These are phyloP conservation scores for Umbelopsis sp. DNA, from an alignment of 192 early-diverging fungal genomes.

Conservation along the genomic window DNA sequence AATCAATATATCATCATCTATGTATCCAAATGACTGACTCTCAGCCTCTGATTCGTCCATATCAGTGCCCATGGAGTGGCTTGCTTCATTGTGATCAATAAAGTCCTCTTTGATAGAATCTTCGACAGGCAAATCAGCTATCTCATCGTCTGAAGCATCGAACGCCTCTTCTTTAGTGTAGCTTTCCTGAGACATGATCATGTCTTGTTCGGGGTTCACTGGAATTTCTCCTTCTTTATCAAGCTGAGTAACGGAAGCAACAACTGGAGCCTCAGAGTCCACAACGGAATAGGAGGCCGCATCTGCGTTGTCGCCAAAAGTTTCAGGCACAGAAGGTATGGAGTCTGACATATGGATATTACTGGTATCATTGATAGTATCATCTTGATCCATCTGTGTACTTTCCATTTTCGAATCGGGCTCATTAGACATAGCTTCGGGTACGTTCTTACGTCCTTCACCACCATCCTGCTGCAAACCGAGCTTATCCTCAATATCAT, in stretches of 20 bases:
- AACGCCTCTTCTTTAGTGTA: not conserved
- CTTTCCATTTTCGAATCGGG: no score
- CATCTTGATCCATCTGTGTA: no score
- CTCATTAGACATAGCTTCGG: no score
- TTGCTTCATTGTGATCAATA: no score
- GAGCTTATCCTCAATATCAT: no score
- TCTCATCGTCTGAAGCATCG: not conserved
- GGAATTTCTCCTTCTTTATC: conserved; percentile 19
- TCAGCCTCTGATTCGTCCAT: not conserved
- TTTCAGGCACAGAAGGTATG: no score
- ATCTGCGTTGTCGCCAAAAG: conserved; percentile 29
- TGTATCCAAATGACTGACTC: conserved; percentile 2
- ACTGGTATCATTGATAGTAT: no score
- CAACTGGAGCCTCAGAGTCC: conserved; percentile 26
- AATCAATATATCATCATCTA: not conserved
- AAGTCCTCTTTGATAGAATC: not conserved
- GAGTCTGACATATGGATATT: no score
- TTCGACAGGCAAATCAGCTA: not conserved
- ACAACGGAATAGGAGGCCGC: conserved; percentile 21
- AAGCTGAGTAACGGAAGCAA: conserved; percentile 21
- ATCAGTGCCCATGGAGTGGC: no score
- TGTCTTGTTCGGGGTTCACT: not conserved
- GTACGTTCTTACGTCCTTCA: no score
- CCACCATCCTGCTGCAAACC: no score
- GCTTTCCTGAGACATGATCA: not conserved